phyloP scores from a whole-genome alignment of 768 basidiomycete species.

The Rhizopogon vinicolor region DNA sequence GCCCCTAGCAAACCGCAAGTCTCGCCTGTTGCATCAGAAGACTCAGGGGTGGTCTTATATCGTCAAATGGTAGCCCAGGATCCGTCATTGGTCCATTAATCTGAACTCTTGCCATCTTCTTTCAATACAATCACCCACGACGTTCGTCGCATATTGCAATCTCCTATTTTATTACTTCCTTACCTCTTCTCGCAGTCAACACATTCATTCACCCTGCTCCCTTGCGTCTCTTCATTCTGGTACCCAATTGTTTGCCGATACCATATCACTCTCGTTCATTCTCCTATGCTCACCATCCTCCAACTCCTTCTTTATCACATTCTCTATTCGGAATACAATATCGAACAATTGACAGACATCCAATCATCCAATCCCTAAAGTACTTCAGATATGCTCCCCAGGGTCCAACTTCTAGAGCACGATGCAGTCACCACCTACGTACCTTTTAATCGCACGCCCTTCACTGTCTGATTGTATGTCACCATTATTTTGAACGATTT shows the following conservation, averaged over 20 bases:
- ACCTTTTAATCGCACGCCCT: not conserved
- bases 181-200: slow-evolving; percentile 20
- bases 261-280: slow-evolving; percentile 26
- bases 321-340: slow-evolving; percentile 32
- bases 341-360: slow-evolving; percentile 16
- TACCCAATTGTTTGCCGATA: slow-evolving; percentile 28
- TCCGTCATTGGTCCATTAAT: slow-evolving; percentile 50
- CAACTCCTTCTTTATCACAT: slow-evolving; percentile 26
- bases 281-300: not conserved
- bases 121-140: slow-evolving; percentile 13
- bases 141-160: slow-evolving; percentile 22
- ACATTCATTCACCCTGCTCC: slow-evolving; percentile 14
- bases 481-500: slow-evolving; percentile 4
- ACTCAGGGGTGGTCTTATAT: slow-evolving; percentile 82
- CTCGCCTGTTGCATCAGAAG: slow-evolving; percentile 67
- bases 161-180: slow-evolving; percentile 17
- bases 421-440: slow-evolving; percentile 1
- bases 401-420: not conserved
- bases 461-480: not conserved
- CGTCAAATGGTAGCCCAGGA: slow-evolving; percentile 78
- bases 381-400: not conserved
- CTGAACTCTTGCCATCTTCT: slow-evolving; percentile 4
- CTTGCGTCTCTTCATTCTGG: slow-evolving; percentile 13
- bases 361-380: slow-evolving; percentile 3
- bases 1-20: slow-evolving; percentile 36